Base-by-base conservation (phyloP, 1,284 basidiomycete species). In the Meira miltonrushii region DNA sequence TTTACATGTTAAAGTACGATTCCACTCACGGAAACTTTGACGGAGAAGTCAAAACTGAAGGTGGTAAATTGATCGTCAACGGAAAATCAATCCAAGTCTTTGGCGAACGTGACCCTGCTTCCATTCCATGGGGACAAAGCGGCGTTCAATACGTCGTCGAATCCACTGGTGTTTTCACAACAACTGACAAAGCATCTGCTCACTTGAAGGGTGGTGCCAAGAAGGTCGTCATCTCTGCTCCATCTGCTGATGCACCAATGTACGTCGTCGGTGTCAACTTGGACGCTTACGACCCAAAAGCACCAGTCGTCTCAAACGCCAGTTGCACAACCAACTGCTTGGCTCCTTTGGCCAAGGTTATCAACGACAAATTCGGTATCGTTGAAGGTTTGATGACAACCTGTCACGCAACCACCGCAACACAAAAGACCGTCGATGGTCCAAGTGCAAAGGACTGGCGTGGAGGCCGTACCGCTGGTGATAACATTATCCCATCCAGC, bases 1-100 rank as follows among this genome's bases (percentile, higher is more conserved):
- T 91, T 79, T 96, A 98, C 87, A 95, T 98, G 93, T 95, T 97
- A 90, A 97, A 96, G 85, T 97, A 88, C 81, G 94, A 97, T 81
- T 92, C 92, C 65, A 92, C 93, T 75, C 94, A 98, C 84, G 91
- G 94, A 67, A 87, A 88, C 81, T 98, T 89, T 87, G 87, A 91
- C 80, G 94, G 93, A 66, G 80, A 84, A 59, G 86, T 98, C 72
- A 84, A 86, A 80, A 81, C 83, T 80, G 88, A 89, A 83, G 88
- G 92, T 77, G 90, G 89, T 77, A 93, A 96, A 82, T 90, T 99
- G 66, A 79, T 84, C 79, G 86, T 99, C 80, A 84, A 92, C 78
- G 88, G 88, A 81, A 87, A 89, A 79, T 56, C 83, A 51, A 87
- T 98, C 82, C 77, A 81, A 63, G 87, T 97, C 81, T 92, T 85